Evolutionary conservation across 164 flowering plant genomes (phyloP), one percentile per base, ranked within the genome.

Genomic region (Magnolia sinica): DNA sequence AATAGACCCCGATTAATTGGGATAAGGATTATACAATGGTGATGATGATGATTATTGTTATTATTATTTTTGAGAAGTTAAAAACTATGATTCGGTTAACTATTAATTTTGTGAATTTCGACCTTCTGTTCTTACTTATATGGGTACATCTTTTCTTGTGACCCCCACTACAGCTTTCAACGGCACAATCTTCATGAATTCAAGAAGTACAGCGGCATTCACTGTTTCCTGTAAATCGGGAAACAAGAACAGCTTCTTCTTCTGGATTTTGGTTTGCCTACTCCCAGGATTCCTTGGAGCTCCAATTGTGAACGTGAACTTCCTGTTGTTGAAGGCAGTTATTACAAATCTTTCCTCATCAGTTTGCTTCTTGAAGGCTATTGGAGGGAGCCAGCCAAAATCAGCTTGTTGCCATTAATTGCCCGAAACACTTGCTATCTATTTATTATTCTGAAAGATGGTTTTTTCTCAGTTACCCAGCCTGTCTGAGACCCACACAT

Each of bases 211-310:
- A 85, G 89, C 66, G 72, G 84, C 88, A 91, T 88, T 90, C 58
- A 58, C 77, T 64, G 93, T 93, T 93, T 93, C 98, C 98, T 93
- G 90, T 83, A 74, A 84, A 73, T 83, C 86, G 88, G 98, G 98
- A 91, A 91, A 90, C 91, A 87, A 87, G 77, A 87, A 81, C 91
- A 50, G 73, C 86, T 80, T 81, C 84, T 87, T 89, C 83, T 82
- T 86, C 87, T 89, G 90, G 90, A 85, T 90, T 78, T 81, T 91
- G 80, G 76, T 88, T 58, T 87, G 91, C 88, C 70, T 91, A 16
- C 85, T 91, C 66, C 91, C 94, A 61, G 86, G 86, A 80, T 91
- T 89, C 68, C 83, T 89, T 16, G 91, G 94, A 74, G 79, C 86
- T 66, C 78, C 86, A 8, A 78, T 88, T 82, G 88, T 83, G 45